Evolutionary conservation across 495 filamentous ascomycete genomes (phyloP), one percentile per base, ranked within the genome.

Genomic region (Aspergillus sclerotiicarbonarius): DNA sequence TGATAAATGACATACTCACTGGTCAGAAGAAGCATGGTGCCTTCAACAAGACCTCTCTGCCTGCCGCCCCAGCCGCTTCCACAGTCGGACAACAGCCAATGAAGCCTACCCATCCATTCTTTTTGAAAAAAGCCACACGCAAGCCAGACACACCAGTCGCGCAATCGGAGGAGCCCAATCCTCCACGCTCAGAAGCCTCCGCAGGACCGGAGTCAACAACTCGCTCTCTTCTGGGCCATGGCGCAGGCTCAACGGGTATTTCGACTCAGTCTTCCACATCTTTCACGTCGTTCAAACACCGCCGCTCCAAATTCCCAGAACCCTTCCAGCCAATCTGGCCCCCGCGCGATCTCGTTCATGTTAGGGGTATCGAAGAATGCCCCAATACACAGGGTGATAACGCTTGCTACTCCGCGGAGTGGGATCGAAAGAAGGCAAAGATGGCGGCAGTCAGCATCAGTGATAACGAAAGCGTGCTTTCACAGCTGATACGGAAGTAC

Each of bases 41-140:
- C 35, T 30, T 30, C 20, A 43, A n/a, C 10, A 46, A 51, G 55
- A 49, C 5, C 33, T 53, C 31, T 48, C 57, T 52, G 30, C 57
- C 56, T 10, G 13, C 47, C 15, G 29, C 48, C 21, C 44, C 54
- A 20, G 15, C 55, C 29, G 25, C 60, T 13, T 45, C 61, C 7
- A 20, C 53, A 37, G 30, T 63, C 8, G 58, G 54, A 37, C 55
- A 35, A n/a, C 57, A 69, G 31, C 71, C 82, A 31, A 53, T 71
- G 20, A 95, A 90, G 64, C 58, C 82, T 3, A 87, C 88, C 0
- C 92, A 96, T 73, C 92, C 92, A 0, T 96, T 96, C 65, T 96
- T 96, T 65, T 52, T 79, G 50, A 78, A 78, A 41, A 76, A 73
- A n/a, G 8, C 63, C 4, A 8, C 63, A 2, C 58, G 51, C 12